Evolutionary conservation across 2,329 filamentous ascomycete genomes (phyloP), one percentile per base, ranked within the genome.

Genomic region (Trichoderma atrobrunneum): DNA sequence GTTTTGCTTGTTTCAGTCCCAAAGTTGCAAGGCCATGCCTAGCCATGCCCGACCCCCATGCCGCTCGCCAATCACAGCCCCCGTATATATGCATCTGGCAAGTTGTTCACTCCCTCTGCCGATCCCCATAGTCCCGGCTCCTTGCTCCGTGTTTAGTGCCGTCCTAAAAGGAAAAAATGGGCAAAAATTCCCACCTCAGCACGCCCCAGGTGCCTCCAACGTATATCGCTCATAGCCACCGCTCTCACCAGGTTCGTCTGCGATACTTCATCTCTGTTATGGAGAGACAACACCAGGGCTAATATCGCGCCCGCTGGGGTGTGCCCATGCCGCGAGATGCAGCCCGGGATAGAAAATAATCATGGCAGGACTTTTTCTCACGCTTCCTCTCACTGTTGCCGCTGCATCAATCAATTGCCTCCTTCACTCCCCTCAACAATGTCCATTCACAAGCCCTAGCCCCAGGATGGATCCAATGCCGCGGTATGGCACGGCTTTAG

Each of bases 151-250:
- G 16, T 14, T 70, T 70, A 70, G 71, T 64, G 71, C 32, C 60
- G 59, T 51, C 60, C 18, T 60, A 26, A n/a, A 65, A 30, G 21
- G 28, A 54, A 32, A 30, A 21, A 26, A 48, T 21, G 16, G 1
- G 21, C 10, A 30, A 34, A 61, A 72, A 72, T 69, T 72, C 72
- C 70, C 71, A 70, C 36, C 57, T 30, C 66, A 72, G 66, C 71
- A 63, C 51, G 36, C 66, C 32, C 54, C 60, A 74, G 61, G 74
- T 74, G 71, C 70, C 74, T 48, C 10, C 24, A 62, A 54, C 61
- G 74, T 74, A 74, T 74, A 70, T 74, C 74, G 73, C 73, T 73
- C 73, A 74, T 74, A 73, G 54, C 59, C 24, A 51, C 24, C 24
- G 43, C 63, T 69, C 59, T 61, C 61, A 24, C 16, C 6, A 36